Evolutionary conservation across 1,284 basidiomycete genomes (phyloP), one percentile per base, ranked within the genome.

Genomic region (Rhodotorula sp.): DNA sequence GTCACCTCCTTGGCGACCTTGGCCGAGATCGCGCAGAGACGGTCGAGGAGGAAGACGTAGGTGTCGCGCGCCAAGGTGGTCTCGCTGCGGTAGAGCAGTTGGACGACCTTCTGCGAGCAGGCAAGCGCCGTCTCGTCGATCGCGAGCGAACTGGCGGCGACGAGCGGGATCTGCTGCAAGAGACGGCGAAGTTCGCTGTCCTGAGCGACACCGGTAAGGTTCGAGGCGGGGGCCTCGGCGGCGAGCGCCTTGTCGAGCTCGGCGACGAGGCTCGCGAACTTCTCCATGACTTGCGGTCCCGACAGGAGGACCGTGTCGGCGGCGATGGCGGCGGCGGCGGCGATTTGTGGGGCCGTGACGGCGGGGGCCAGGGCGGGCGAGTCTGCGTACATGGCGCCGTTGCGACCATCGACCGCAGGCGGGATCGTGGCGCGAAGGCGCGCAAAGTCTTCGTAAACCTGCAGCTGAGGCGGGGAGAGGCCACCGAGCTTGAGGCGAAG

Each of bases 1-100:
- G 95, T 91, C 15, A 95, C 96, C 82, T 99, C 96, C 82, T 93
- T 93, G 29, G 91, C 92, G 57, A 97, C 95, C 78, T 96, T 93
- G 77, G 91, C 88, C 73, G 93, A 95, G 42, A 89, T 84, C 73
- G 89, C 88, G 81, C 96, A 99, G 30, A 99, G 84, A 72, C 91
- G 89, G 75, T 95, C 91, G 30, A 99, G 84, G 60, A 99, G 83
- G 49, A 89, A 87, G 46, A 93, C 92, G 80, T 94, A 98, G 33
- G 95, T 89, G 79, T 96, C 93, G 63, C 95, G 87, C 0, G 90
- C 93, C 58, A 97, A 84, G 69, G 90, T 88, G 5, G 87, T 87
- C 3, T 86, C 84, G 10, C 91, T 90, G 83, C 94, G 93, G 84
- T 93, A 96, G 67, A 97, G 80, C 59, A 90, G 83, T 78, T 91